Base-by-base conservation (phyloP, 306 rosid species). In the Fagus sylvatica region DNA sequence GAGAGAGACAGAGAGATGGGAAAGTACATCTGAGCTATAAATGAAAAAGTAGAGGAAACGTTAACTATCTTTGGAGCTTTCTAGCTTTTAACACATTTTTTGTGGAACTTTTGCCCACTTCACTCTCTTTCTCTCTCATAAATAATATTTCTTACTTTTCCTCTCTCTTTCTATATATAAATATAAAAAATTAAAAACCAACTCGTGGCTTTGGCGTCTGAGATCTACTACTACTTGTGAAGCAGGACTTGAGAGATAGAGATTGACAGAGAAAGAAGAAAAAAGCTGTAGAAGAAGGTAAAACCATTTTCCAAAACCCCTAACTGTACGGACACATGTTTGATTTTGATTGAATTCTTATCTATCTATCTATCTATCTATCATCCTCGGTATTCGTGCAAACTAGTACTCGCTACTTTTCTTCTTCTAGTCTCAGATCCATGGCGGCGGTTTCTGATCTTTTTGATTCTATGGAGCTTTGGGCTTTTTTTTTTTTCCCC, bases 391-490 rank as follows among this genome's bases (percentile, higher is more conserved):
- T 53, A 41, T 71, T 71, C 77, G 83, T 64, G 78, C 66, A 37
- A 79, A 60, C 56, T 37, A 32, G 51, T 42, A 69, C 8, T 32
- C 0, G 51, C 2, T 22, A 22, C 28, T 22, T 22, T 22, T 22
- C 28, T 16, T 36, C 73, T 39, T 6, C 48, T 54, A 56, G 83
- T 76, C 51, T 78, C 82, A 84, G 91, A 90, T 88, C 94, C 90
- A 69, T 73, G 84, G 69, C 51, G 15, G 77, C 61, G 61, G 73
- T 57, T 66, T 79, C 43, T 75, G 54, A 61, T 43, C 13, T 66
- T 46, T 67, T 75, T 62, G 36, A 74, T 78, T 72, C 33, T 49
- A 8, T 66, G 51, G 80, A 12, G 69, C 39, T 15, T 30, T 71
- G 30, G 22, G 28, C 28, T 22, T 22, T 22, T 22, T 22, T 53